Evolutionary conservation across 1,284 basidiomycete species (phyloP), one percentile per base, ranked within the genome.

Genomic region (Fomitopsis palustris): DNA sequence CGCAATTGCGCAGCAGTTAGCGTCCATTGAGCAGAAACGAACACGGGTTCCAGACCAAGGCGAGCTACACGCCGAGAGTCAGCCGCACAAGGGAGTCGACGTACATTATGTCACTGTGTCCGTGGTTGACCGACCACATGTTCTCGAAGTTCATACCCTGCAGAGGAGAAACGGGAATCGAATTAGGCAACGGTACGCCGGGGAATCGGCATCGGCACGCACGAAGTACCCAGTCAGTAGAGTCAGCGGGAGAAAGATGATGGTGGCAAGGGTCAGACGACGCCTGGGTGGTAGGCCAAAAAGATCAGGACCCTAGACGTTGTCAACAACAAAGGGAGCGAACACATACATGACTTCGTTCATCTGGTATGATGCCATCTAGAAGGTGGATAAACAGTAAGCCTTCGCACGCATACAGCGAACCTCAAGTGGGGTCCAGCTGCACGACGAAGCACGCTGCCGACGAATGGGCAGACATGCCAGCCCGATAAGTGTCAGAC

Each of bases 181-280:
- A 23, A 51, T 45, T 53, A 27, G 25, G 35, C 35, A 58, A 27
- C 35, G 35, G 27, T 19, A n/a, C 10, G 33, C 31, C 19, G 14
- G 37, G 52, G 37, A 52, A 25, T 47, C 59, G 33, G 42, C 42
- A 23, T 37, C 31, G 53, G 35, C 38, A 76, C 83, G 62, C 68
- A 86, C 85, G 65, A 90, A 89, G 72, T 89, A 90, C 42, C 87
- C 87, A 17, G 86, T 87, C 17, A 91, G 75, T 29, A 90, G 76
- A 1, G 87, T 88, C 25, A 90, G 70, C 0, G 88, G 88, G 16
- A 90, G 71, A 74, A 86, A 90, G 64, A 88, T 83, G 66, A 90
- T 85, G 1, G 86, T 89, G 1, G 81, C 81, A 16, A 87, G 65
- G 7, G 85, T 86, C 45, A 87, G 72, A n/a, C 81, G 78, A 25